Base-by-base conservation (phyloP, 768 basidiomycete genomes). In the Phaeotremella skinneri region DNA sequence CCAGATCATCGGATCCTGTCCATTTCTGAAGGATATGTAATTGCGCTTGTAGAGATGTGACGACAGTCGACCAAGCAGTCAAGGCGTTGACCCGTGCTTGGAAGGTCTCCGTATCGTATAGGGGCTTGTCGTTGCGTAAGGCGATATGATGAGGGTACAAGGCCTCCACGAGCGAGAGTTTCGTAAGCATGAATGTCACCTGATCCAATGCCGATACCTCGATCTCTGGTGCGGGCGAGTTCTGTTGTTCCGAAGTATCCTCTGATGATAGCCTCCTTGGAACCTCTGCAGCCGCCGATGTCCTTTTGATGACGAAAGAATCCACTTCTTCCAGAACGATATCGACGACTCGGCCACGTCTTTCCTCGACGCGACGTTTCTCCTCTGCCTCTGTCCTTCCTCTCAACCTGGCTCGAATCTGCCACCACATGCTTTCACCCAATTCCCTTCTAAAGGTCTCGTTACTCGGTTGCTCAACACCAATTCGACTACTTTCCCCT, bases 401-500 rank as follows among this genome's bases (percentile, higher is more conserved):
- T 67, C 90, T 84, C 49, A 94, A 82, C 70, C 85, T 87, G 55
- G 96, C 94, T 49, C 92, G 85, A 32, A 97, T 84, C 55, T 89
- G 90, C 56, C 93, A 81, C 93, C 94, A 99, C 78, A 71, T 85
- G 83, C 58, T 73, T 63, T 63, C 72, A 31, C 65, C 78, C 42
- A 76, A 59, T 37, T 74, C 72, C 56, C 72, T 68, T 49, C 68
- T 66, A 50, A 74, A 67, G 3, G 69, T 68, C 31, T 61, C 83
- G 78, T 75, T 83, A 83, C 71, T 85, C 82, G 77, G 87, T 83
- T 78, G 87, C 85, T 76, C 88, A 48, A 85, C 85, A 27, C 88
- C 88, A 59, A 97, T 92, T 56, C 96, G 85, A 25, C 88, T 89
- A 79, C 91, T 96, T 79, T 98, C 96, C 0, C 90, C 88, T 74